These are phyloP conservation scores for Phytophthora hibernalis DNA, from an alignment of 352 stramenopile genomes.

Conservation along the genomic window DNA sequence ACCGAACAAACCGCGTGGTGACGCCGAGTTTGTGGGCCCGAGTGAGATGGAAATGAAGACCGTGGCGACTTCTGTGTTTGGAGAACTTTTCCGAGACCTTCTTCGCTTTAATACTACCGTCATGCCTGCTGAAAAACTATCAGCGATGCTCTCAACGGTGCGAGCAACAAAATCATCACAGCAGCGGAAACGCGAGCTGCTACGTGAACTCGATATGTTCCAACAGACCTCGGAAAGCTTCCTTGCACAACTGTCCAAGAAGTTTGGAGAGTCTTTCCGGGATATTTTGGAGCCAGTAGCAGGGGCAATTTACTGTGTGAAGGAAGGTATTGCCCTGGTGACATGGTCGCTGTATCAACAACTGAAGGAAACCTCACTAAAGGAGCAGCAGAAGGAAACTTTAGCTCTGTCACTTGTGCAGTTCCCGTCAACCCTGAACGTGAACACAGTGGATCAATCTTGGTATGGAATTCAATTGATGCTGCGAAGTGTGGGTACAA, in stretches of 20 bases:
- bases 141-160: slow-evolving; percentile 53
- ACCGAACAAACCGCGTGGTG: slow-evolving; percentile 17
- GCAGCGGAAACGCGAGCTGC: slow-evolving; percentile 68
- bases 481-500: slow-evolving; percentile 54
- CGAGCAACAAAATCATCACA: slow-evolving; percentile 42
- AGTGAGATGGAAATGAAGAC: slow-evolving; percentile 31
- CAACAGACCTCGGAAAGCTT: slow-evolving; percentile 90
- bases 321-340: slow-evolving; percentile 86
- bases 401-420: slow-evolving; percentile 69
- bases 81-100: slow-evolving; percentile 80
- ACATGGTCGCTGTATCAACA: slow-evolving; percentile 67
- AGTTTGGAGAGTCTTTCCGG: slow-evolving; percentile 78
- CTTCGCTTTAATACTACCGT: slow-evolving; percentile 78
- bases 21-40: slow-evolving; percentile 20
- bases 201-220: slow-evolving; percentile 89
- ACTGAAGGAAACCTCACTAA: slow-evolving; percentile 56
- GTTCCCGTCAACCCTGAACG: slow-evolving; percentile 62
- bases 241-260: slow-evolving; percentile 62
- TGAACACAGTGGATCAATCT: slow-evolving; percentile 52
- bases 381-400: slow-evolving; percentile 52
- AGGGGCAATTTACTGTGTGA: slow-evolving; percentile 81
- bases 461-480: slow-evolving; percentile 83
- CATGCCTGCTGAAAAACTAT: slow-evolving; percentile 68
- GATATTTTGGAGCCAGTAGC: slow-evolving; percentile 88
- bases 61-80: slow-evolving; percentile 59